Evolutionary conservation across 345 rosid species (phyloP).

Genomic region (Hevea brasiliensis): DNA sequence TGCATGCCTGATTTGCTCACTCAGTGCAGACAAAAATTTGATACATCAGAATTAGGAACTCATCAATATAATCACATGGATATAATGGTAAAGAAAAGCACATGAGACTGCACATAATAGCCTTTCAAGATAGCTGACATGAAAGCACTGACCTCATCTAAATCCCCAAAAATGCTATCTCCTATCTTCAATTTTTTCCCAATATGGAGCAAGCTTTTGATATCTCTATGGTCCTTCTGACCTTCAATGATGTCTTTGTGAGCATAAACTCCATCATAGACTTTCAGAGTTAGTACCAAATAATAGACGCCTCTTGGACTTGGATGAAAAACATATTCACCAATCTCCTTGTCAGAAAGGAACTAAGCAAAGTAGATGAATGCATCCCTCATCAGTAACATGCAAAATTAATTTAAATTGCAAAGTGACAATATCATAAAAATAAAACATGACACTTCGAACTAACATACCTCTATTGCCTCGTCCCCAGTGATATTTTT

Average conservation of each 20-base stretch:
- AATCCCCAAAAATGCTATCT: not conserved
- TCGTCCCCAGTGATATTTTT: conserved; percentile 2
- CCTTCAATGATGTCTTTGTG: conserved; percentile 18
- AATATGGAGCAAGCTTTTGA: conserved; percentile 46
- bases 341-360: conserved; percentile 17
- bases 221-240: conserved; percentile 66
- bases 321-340: conserved; percentile 15
- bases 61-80: no score
- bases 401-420: no score
- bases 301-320: conserved; percentile 12
- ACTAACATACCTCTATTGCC: conserved; percentile 18
- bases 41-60: no score
- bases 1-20: no score
- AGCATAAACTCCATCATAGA: conserved; percentile 14
- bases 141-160: conserved; percentile 13
- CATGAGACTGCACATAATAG: no score
- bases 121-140: not conserved
- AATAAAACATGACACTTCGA: no score
- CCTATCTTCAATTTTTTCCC: conserved; percentile 17
- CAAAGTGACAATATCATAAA: no score
- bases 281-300: conserved; percentile 13
- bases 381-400: no score
- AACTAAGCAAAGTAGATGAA: conserved; percentile 12
- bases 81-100: no score
- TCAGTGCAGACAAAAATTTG: no score